Conservation (phyloP, 2,329 filamentous ascomycete species). For the Sodiomyces alkalinus region DNA sequence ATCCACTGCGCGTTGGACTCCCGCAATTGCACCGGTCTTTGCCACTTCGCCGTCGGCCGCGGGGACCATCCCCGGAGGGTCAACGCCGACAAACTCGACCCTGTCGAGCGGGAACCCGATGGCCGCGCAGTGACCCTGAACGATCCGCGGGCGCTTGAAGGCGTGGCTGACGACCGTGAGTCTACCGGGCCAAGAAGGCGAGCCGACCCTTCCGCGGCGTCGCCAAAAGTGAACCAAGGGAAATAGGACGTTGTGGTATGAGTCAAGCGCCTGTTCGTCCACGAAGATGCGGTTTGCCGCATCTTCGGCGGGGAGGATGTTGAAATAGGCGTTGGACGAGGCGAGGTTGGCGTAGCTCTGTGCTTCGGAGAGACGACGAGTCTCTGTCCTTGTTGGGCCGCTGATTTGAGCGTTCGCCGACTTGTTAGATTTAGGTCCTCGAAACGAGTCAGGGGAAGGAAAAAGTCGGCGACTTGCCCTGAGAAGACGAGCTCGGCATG, state of each 20-base stretch:
- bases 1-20: slow-evolving; percentile 24
- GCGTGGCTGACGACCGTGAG: slow-evolving; percentile 53
- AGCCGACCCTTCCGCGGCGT: slow-evolving; percentile 22
- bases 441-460: too few species aligned
- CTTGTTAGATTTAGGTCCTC: neutral
- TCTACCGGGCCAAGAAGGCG: slow-evolving; percentile 34
- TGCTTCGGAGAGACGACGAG: slow-evolving; percentile 39
- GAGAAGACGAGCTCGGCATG: slow-evolving; percentile 51
- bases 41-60: slow-evolving; percentile 11
- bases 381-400: slow-evolving; percentile 45
- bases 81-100: slow-evolving; percentile 44
- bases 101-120: slow-evolving; percentile 34
- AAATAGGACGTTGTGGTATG: slow-evolving; percentile 72
- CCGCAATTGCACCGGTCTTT: slow-evolving; percentile 25
- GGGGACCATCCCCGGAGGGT: slow-evolving; percentile 36
- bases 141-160: slow-evolving; percentile 51
- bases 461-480: slow-evolving; percentile 38
- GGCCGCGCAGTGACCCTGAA: slow-evolving; percentile 48
- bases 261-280: slow-evolving; percentile 67
- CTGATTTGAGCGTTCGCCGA: slow-evolving; percentile 21
- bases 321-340: slow-evolving; percentile 29
- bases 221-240: slow-evolving; percentile 45
- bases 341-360: slow-evolving; percentile 45
- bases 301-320: slow-evolving; percentile 13
- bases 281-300: slow-evolving; percentile 29